Percentiles rank a stretch among this genome's conserved stretches.
Conservation (phyloP, 2,329 filamentous ascomycete genomes). For the Colletotrichum sublineola region DNA sequence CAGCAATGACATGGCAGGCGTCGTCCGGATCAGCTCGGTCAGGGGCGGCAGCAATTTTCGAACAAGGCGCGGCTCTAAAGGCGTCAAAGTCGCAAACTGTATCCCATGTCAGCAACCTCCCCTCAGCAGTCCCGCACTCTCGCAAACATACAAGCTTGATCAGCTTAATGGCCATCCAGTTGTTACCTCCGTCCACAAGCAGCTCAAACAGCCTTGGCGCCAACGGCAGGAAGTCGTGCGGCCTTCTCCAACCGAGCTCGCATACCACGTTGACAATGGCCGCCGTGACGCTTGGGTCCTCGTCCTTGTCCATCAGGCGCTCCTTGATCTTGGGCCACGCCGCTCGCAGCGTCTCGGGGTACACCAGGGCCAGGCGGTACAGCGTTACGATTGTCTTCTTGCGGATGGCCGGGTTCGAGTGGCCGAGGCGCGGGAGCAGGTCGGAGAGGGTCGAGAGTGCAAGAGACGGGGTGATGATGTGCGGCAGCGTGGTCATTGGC, state of each 20-base stretch:
- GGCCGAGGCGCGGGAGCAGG: conserved; percentile 85
- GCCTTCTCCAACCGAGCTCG: conserved; percentile 93
- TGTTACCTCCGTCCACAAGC: conserved; percentile 91
- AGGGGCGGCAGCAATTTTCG: conserved; percentile 92
- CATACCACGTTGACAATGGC: conserved; percentile 98
- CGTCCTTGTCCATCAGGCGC: conserved; percentile 86
- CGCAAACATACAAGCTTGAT: conserved; percentile 84
- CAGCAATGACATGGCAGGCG: conserved; percentile 95
- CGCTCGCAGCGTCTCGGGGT: conserved; percentile 90
- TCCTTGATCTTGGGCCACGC: conserved; percentile 99
- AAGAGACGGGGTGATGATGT: conserved; percentile 92
- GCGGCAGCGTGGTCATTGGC: conserved; percentile 90
- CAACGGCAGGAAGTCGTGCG: conserved; percentile 92
- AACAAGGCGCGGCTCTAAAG: conserved; percentile 89
- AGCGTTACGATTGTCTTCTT: conserved; percentile 98
- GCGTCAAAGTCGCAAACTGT: conserved; percentile 94
- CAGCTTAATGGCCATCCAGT: conserved; percentile 99
- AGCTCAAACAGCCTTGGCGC: conserved; percentile 94
- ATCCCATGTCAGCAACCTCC: conserved; percentile 10
- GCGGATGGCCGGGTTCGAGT: conserved; percentile 86
- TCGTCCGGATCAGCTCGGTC: conserved; percentile 93
- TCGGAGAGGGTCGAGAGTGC: conserved; percentile 91
- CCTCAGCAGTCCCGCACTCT: not conserved
- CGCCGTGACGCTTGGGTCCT: conserved; percentile 93
- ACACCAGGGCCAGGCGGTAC: conserved; percentile 94